phyloP scores from a whole-genome alignment of 768 basidiomycete species.

The Inosperma sp. region DNA sequence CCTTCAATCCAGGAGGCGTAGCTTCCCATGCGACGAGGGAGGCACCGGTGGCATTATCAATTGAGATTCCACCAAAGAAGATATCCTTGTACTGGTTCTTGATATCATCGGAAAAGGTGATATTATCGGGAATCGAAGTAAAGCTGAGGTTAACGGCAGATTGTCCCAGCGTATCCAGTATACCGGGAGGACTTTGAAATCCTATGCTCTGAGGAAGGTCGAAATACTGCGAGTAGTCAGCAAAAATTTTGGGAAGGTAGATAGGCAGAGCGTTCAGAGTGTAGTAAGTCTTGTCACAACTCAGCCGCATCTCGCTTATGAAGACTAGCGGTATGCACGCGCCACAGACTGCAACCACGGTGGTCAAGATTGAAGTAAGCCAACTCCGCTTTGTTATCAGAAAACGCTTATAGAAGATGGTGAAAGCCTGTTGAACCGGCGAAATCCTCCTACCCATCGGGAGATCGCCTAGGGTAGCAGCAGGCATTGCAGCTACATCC shows the following conservation, averaged over 20 bases:
- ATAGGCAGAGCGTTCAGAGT: slow-evolving; percentile 41
- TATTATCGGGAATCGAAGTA: slow-evolving; percentile 47
- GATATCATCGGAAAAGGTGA: slow-evolving; percentile 55
- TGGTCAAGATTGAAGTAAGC: slow-evolving; percentile 55
- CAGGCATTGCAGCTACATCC: slow-evolving; percentile 18
- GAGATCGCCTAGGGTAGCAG: slow-evolving; percentile 34
- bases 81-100: slow-evolving; percentile 48
- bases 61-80: slow-evolving; percentile 64
- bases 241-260: slow-evolving; percentile 46
- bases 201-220: slow-evolving; percentile 31
- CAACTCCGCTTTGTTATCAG: slow-evolving; percentile 64
- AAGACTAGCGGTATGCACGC: slow-evolving; percentile 66
- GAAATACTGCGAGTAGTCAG: slow-evolving; percentile 32
- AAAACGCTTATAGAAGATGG: slow-evolving; percentile 68
- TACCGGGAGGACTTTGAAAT: slow-evolving; percentile 51
- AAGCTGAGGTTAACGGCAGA: slow-evolving; percentile 26
- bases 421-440: slow-evolving; percentile 60
- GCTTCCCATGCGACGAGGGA: slow-evolving; percentile 72
- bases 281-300: slow-evolving; percentile 43
- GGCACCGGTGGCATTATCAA: slow-evolving; percentile 46
- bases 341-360: slow-evolving; percentile 55
- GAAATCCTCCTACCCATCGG: slow-evolving; percentile 50
- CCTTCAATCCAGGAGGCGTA: slow-evolving; percentile 51
- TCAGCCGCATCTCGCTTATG: slow-evolving; percentile 46
- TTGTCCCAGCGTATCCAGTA: slow-evolving; percentile 45